These are phyloP conservation scores for Cladorrhinum sp. DNA, from an alignment of 2,329 filamentous ascomycete species.

Conservation along the genomic window DNA sequence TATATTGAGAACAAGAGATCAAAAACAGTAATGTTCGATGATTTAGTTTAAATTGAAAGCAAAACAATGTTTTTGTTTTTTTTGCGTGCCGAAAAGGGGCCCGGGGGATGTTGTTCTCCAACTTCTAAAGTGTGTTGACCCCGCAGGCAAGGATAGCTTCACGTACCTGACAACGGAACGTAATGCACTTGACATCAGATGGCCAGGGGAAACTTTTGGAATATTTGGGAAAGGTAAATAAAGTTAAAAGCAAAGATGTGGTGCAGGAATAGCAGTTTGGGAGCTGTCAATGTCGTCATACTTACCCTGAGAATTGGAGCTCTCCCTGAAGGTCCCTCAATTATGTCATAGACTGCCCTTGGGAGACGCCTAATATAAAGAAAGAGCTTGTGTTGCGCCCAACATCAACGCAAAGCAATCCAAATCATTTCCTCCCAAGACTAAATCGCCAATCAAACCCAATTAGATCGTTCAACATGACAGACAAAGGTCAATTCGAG, in stretches of 20 bases:
- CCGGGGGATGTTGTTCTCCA: background rate
- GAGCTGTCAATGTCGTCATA: background rate
- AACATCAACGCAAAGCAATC: background rate
- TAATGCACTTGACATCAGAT: background rate
- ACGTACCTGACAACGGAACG: background rate
- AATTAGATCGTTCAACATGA: slow-evolving; percentile 20
- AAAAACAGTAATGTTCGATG: background rate
- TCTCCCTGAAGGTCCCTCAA: background rate
- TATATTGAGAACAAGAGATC: too few relatives aligned
- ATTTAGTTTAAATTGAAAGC: too few relatives aligned
- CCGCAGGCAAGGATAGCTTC: background rate
- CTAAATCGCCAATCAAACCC: background rate
- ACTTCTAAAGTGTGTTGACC: background rate
- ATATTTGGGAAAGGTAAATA: background rate
- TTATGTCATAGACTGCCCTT: slow-evolving; percentile 7
- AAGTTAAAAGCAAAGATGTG: background rate
- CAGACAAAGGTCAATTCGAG: slow-evolving; percentile 35
- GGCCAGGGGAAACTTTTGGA: background rate
- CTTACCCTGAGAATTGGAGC: background rate
- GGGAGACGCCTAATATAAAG: background rate
- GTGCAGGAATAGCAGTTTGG: background rate
- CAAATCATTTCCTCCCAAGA: background rate
- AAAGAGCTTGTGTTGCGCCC: background rate
- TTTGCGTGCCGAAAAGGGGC: too few relatives aligned
- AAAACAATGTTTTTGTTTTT: too few relatives aligned